phyloP scores from a whole-genome alignment of 2,329 filamentous ascomycete genomes.

The Zymoseptoria crescenta region DNA sequence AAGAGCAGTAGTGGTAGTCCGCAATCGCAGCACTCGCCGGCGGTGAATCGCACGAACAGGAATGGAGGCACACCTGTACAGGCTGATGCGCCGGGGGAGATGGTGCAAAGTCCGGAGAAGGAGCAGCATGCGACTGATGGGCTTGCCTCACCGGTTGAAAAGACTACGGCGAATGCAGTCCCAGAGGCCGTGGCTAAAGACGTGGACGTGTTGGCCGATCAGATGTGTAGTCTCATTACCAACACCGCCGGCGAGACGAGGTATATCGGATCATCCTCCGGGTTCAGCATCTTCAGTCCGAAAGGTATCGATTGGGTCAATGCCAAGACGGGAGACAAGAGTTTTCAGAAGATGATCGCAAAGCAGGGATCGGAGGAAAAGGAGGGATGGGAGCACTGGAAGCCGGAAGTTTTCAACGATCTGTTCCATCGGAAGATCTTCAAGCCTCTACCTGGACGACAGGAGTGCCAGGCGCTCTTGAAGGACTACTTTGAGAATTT shows the following conservation, averaged over 20 bases:
- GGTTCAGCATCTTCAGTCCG: constrained; percentile 97
- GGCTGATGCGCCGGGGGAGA: constrained; percentile 3
- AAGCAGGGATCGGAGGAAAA: constrained; percentile 78
- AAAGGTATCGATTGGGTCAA: constrained; percentile 99
- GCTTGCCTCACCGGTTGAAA: neutral
- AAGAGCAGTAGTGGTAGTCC: constrained; percentile 29
- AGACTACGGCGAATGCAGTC: constrained; percentile 7
- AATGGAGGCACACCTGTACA: constrained; percentile 10
- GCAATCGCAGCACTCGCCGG: constrained; percentile 17
- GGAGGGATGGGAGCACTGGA: constrained; percentile 96
- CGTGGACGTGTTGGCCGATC: constrained; percentile 77
- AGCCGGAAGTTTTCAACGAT: constrained; percentile 92
- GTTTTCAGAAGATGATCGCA: constrained; percentile 92
- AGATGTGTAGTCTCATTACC: constrained; percentile 97
- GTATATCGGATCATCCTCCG: constrained; percentile 94
- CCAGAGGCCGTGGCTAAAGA: constrained; percentile 5
- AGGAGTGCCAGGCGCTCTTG: constrained; percentile 79
- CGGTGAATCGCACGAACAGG: constrained; percentile 6
- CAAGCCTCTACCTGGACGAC: constrained; percentile 71
- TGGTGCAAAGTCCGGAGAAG: constrained; percentile 2
- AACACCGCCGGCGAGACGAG: constrained; percentile 91
- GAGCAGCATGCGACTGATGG: neutral
- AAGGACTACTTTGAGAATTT: constrained; percentile 98
- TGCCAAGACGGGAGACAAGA: constrained; percentile 89
- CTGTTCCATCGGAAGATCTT: constrained; percentile 81